A percentile compares a stretch with the other conserved stretches of the same genome.
Evolutionary conservation across 176 grass and related monocot genomes (phyloP).

Genomic region (Ensete ventricosum): DNA sequence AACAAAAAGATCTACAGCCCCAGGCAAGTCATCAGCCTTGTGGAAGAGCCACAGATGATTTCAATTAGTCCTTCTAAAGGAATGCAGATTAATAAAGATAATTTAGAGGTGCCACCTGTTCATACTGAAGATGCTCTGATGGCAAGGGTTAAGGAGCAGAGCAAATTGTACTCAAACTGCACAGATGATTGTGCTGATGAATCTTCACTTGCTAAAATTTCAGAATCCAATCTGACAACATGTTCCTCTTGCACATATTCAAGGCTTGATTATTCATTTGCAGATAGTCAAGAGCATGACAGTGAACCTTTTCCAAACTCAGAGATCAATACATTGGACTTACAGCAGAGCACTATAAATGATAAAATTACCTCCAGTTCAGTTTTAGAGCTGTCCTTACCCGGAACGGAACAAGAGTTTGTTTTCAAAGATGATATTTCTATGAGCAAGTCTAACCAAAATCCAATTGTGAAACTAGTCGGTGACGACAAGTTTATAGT

Average conservation of each 20-base stretch:
- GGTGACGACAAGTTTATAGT: conserved; percentile 86
- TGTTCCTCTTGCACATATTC: conserved; percentile 28
- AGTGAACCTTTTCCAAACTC: conserved; percentile 27
- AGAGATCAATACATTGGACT: conserved; percentile 37
- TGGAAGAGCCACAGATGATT: conserved; percentile 24
- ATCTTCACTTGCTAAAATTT: conserved; percentile 31
- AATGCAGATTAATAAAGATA: conserved; percentile 24
- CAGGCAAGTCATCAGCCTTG: conserved; percentile 12
- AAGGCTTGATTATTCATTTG: conserved; percentile 20
- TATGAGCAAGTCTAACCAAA: conserved; percentile 19
- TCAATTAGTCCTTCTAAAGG: conserved; percentile 25
- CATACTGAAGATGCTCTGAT: conserved; percentile 28
- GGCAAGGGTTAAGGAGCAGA: conserved; percentile 24
- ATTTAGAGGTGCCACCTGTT: conserved; percentile 32
- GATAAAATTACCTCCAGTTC: conserved; percentile 28
- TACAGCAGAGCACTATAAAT: conserved; percentile 46
- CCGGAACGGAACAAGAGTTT: conserved; percentile 38
- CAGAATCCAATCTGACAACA: conserved; percentile 35
- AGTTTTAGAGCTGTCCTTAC: conserved; percentile 33
- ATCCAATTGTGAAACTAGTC: conserved; percentile 22
- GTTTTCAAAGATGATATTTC: conserved; percentile 53
- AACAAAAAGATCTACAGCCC: conserved; percentile 24
- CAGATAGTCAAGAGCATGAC: conserved; percentile 27
- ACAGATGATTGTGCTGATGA: conserved; percentile 26
- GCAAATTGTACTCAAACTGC: conserved; percentile 28